Percentiles rank a stretch among this genome's conserved stretches.
Evolutionary conservation across 768 basidiomycete species (phyloP).

Genomic region (Lentinula edodes): DNA sequence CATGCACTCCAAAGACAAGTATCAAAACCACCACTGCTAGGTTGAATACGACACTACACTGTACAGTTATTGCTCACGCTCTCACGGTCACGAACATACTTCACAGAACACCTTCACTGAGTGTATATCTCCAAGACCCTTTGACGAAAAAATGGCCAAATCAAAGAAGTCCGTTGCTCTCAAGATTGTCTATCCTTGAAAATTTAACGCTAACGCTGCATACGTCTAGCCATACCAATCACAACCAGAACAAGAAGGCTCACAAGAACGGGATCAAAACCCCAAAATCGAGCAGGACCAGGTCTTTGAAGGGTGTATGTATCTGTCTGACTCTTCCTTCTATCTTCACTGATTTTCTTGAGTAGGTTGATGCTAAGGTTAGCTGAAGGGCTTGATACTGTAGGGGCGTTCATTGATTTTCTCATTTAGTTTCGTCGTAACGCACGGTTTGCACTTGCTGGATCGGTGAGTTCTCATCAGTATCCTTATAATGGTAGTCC

Average conservation of each 20-base stretch:
- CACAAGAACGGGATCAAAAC: constrained; percentile 97
- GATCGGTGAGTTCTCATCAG: constrained; percentile 53
- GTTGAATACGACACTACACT: background rate
- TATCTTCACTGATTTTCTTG: constrained; percentile 6
- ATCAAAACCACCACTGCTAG: too few relatives aligned
- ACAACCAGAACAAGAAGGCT: constrained; percentile 96
- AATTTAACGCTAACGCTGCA: constrained; percentile 6
- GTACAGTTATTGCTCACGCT: constrained; percentile 1
- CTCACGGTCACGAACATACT: background rate
- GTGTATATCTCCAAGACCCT: constrained; percentile 16
- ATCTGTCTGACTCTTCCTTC: constrained; percentile 4
- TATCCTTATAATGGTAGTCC: background rate
- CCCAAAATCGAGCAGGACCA: constrained; percentile 64
- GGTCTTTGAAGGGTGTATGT: constrained; percentile 90
- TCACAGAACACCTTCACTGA: background rate
- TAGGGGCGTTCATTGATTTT: constrained; percentile 9
- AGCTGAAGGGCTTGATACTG: constrained; percentile 13
- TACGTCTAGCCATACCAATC: constrained; percentile 71
- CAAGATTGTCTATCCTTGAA: background rate
- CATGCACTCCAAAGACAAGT: too few relatives aligned
- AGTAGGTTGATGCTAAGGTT: constrained; percentile 79
- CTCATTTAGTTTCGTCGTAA: constrained; percentile 76
- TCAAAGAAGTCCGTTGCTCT: constrained; percentile 80
- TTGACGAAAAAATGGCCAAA: constrained; percentile 75
- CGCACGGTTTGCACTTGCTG: constrained; percentile 62